Percentiles rank a stretch among this genome's conserved stretches.
Conservation (phyloP, 2,329 filamentous ascomycete species). For the Fusarium caatingaense region DNA sequence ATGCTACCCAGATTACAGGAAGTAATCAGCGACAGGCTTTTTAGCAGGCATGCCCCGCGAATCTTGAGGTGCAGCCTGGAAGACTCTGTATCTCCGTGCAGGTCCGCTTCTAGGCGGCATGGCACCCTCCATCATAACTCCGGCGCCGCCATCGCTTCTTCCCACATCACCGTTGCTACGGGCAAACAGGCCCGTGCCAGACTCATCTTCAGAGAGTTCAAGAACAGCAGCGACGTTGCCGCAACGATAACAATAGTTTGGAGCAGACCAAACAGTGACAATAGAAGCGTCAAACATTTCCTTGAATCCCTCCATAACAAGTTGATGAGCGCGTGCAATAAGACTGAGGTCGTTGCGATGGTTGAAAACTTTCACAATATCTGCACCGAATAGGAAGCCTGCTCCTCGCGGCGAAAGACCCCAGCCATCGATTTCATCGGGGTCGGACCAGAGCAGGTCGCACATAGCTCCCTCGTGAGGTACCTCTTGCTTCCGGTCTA, state of each 20-base stretch:
- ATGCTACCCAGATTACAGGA: constrained; percentile 66
- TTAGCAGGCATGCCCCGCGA: constrained; percentile 98
- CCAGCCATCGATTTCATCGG: constrained; percentile 98
- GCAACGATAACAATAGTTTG: constrained; percentile 96
- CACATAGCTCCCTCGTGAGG: constrained; percentile 99
- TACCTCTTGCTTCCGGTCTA: constrained; percentile 98
- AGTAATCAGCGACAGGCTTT: constrained; percentile 98
- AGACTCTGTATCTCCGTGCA: constrained; percentile 90
- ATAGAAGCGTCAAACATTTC: constrained; percentile 98
- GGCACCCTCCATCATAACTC: constrained; percentile 62
- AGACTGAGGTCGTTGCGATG: constrained; percentile 91
- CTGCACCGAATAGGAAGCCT: constrained; percentile 93
- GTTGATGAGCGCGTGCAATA: constrained; percentile 93
- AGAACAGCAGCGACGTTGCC: constrained; percentile 96
- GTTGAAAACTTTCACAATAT: constrained; percentile 97
- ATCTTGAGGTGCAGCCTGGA: constrained; percentile 96
- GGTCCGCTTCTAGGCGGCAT: constrained; percentile 70
- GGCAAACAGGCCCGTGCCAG: constrained; percentile 76
- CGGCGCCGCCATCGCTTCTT: constrained; percentile 63
- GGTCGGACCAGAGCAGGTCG: constrained; percentile 96
- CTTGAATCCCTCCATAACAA: constrained; percentile 99
- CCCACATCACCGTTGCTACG: constrained; percentile 77
- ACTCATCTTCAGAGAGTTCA: constrained; percentile 88
- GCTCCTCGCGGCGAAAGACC: constrained; percentile 92
- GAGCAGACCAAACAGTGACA: constrained; percentile 98